A percentile compares a stretch with the other conserved stretches of the same genome.
Evolutionary conservation across 192 early-diverging fungal species (phyloP).

Genomic region (Funneliformis mosseae): DNA sequence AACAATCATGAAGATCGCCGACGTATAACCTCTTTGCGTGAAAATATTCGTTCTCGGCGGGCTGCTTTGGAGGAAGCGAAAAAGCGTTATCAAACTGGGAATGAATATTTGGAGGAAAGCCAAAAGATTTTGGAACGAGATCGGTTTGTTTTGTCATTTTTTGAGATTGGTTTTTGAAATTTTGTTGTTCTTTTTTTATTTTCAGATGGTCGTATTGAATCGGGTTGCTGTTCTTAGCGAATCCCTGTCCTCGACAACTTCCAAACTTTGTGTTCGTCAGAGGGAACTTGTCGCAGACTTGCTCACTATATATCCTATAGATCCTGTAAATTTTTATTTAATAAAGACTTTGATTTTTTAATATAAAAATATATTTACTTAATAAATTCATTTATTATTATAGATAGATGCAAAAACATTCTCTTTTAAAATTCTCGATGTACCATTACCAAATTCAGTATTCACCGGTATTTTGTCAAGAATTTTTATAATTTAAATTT

Average conservation of each 20-base stretch:
- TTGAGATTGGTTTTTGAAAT: slow-evolving; percentile 35
- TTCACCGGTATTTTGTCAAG: slow-evolving; percentile 39
- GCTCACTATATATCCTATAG: slow-evolving; percentile 62
- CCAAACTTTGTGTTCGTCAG: slow-evolving; percentile 40
- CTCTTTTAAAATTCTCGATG: slow-evolving; percentile 51
- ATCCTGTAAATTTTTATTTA: slow-evolving; percentile 35
- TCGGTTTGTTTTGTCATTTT: slow-evolving; percentile 42
- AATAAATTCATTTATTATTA: neutral
- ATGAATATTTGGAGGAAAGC: slow-evolving; percentile 54
- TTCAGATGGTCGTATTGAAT: slow-evolving; percentile 37
- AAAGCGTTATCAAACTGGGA: slow-evolving; percentile 41
- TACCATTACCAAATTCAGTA: slow-evolving; percentile 60
- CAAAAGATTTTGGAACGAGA: slow-evolving; percentile 47
- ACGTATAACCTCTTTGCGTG: slow-evolving; percentile 34
- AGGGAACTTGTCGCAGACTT: slow-evolving; percentile 60
- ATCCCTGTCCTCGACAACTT: slow-evolving; percentile 19
- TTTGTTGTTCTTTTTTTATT: slow-evolving; percentile 26
- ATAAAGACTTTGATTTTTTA: neutral
- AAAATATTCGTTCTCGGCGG: slow-evolving; percentile 40
- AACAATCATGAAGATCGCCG: slow-evolving; percentile 37
- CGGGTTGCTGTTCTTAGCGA: slow-evolving; percentile 33
- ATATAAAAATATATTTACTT: neutral
- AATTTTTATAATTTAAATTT: neutral
- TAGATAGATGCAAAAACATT: slow-evolving; percentile 49
- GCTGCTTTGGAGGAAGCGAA: slow-evolving; percentile 43